Evolutionary conservation across 2,329 filamentous ascomycete genomes (phyloP), one percentile per base, ranked within the genome.

Genomic region (Zelopaecilomyces penicillatus): DNA sequence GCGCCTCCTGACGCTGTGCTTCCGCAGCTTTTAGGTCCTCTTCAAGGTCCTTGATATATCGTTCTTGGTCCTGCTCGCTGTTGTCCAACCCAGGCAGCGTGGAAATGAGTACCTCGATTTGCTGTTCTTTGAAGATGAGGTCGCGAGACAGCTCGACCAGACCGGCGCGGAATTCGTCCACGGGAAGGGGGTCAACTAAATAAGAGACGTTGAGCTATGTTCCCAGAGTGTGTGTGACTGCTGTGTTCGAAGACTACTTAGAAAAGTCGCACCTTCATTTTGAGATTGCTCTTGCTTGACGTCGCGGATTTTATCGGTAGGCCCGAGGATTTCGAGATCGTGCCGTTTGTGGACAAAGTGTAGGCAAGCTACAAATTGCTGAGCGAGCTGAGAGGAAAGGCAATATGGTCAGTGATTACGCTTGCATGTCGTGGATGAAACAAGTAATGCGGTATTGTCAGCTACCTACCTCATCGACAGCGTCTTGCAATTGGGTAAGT

Each of bases 401-500:
- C n/a, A 8, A 10, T 6, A 30, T 40, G 6, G 8, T 30, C 5
- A 3, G 19, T 3, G 3, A 19, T 19, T 19, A 19, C 19, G 19
- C 19, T 19, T 19, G 19, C 19, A 19, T 3, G 19, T 28, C 28
- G 6, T n/a, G 29, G 3, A 6, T 6, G 7, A 30, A 28, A 19
- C 2, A 19, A 19, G 19, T 19, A 19, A 19, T 19, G 19, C 3
- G 19, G 19, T 19, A 2, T 19, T 3, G 19, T 3, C 19, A 19
- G 19, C 3, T 19, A 3, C 65, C 31, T 68, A 87, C 86, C 74
- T 89, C 81, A 58, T 93, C 87, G 49, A 91, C 78, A 64, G 85
- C 83, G 68, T 93, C 86, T 65, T 94, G 87, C 46, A 93, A 73
- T 63, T 93, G 87, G 1, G 87, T 91, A 46, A 94, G 74, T 50